Evolutionary conservation across 2,329 filamentous ascomycete species (phyloP), one percentile per base, ranked within the genome.

Genomic region (Sporothrix globosa): DNA sequence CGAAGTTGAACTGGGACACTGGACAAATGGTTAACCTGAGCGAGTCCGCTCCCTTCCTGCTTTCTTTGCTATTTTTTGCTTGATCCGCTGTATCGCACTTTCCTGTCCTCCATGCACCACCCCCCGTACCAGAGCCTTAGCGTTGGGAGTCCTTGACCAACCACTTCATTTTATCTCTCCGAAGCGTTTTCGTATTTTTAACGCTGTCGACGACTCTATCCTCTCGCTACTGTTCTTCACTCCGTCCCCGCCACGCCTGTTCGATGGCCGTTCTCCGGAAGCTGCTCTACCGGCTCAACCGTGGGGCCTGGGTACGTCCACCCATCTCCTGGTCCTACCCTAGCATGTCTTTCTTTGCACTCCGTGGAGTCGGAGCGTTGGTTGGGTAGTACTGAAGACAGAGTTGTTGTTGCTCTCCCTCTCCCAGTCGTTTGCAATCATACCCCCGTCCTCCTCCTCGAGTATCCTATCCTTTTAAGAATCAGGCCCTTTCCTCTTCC

Each of bases 1-100:
- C 60, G 41, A 58, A 10, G 21, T 44, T 41, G 17, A 52, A 61
- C 67, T 44, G n/a, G 67, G 65, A 67, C 41, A 41, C 63, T 67
- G 46, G 24, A n/a, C 39, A 56, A 61, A 30, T 58, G 6, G 1
- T 13, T 7, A 14, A 44, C 4, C n/a, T n/a, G 3, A 44, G 39
- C 39, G 56, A 44, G n/a, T 39, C 34, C 10, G 54, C n/a, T 34
- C n/a, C 30, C 14, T 58, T 10, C 54, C 17, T 41, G 21, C 19
- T 13, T 41, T 19, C 54, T 60, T 41, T 19, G 1, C 34, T 39
- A 27, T 21, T 4, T 21, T 24, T 46, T 44, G 19, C 58, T 63
- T 24, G 21, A 19, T 39, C 27, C 27, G 30, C 17, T 41, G n/a
- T 6, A 46, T 63, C 58, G 39, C 58, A 46, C 58, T 63, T 63